Conservation (phyloP, 2,329 filamentous ascomycete species). For the Neocucurbitaria cava region DNA sequence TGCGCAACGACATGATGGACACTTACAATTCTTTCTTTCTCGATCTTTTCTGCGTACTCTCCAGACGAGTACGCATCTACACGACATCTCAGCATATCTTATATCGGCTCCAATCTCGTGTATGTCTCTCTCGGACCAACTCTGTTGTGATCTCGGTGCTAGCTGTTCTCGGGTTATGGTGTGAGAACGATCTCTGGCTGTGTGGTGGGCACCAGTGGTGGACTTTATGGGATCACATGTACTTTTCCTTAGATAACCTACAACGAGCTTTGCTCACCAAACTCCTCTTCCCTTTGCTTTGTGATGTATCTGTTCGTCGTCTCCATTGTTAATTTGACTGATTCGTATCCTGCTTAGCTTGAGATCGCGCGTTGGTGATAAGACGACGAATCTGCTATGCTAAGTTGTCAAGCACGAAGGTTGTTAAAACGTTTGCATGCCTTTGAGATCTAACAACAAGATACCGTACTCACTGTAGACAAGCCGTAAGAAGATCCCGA, state of each 20-base stretch:
- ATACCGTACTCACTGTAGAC: too few species aligned
- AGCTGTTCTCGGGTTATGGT: constrained; percentile 19
- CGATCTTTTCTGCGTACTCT: constrained; percentile 22
- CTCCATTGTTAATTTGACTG: neutral
- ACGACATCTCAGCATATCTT: constrained; percentile 15
- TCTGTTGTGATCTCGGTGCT: constrained; percentile 19
- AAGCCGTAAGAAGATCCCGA: too few species aligned
- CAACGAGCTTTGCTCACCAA: constrained; percentile 25
- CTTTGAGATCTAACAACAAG: too few species aligned
- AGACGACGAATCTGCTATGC: too few species aligned
- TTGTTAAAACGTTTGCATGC: neutral
- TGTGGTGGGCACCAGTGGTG: constrained; percentile 19
- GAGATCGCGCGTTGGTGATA: neutral
- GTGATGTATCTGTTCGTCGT: constrained; percentile 3
- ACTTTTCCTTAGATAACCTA: constrained; percentile 8
- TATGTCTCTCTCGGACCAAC: constrained; percentile 11
- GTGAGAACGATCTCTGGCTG: constrained; percentile 28
- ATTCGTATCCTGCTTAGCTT: neutral
- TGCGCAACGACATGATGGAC: constrained; percentile 2
- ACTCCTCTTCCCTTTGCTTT: constrained; percentile 5
- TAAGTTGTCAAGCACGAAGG: too few species aligned
- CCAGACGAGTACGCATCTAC: constrained; percentile 13
- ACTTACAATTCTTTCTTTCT: constrained; percentile 15
- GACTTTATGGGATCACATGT: constrained; percentile 1
- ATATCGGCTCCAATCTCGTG: constrained; percentile 10